Evolutionary conservation across 371 early-diverging fungal genomes (phyloP), one percentile per base, ranked within the genome.

Genomic region (Furculomyces boomerangus): DNA sequence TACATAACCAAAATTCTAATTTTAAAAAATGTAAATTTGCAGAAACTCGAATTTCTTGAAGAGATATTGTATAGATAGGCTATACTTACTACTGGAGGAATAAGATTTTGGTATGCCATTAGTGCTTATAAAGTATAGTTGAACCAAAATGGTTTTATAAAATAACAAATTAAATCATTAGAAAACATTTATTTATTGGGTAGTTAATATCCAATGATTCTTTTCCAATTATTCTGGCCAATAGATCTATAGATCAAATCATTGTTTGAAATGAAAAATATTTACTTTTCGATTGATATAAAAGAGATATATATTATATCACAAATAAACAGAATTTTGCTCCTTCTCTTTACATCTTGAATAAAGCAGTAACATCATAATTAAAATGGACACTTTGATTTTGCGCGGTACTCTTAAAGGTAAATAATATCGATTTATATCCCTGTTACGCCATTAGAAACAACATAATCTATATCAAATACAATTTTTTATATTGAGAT

Each of bases 1-100:
- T 44, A 92, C 85, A 78, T 92, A 83, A 24, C 94, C 94, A 73
- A 86, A 93, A 70, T 95, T 93, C 60, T 59, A 54, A 39, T 52
- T 16, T 18, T 32, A 31, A 20, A 50, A 48, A 37, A 1, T 22
- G 41, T 14, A 39, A 14, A 39, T 10, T 39, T 14, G n/a, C n/a
- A 39, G 10, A 39, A 45, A 45, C 20, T 8, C 8, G 26, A 45
- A 45, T 24, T 32, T 0, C 2, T 14, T 20, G 30, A 10, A 3
- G 27, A 3, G 45, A 7, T 25, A 24, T 29, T 14, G 16, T 28
- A 8, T 40, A 24, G 2, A 53, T 49, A 31, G 20, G 30, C 14
- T 40, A 30, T 7, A 40, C 65, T 31, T 75, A 83, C 86, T 63
- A 83, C 68, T 25, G 87, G 87, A 25, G 85, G 85, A 61, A 86